phyloP scores from a whole-genome alignment of 805 yeast species.

The Metschnikowia noctiluminum region DNA sequence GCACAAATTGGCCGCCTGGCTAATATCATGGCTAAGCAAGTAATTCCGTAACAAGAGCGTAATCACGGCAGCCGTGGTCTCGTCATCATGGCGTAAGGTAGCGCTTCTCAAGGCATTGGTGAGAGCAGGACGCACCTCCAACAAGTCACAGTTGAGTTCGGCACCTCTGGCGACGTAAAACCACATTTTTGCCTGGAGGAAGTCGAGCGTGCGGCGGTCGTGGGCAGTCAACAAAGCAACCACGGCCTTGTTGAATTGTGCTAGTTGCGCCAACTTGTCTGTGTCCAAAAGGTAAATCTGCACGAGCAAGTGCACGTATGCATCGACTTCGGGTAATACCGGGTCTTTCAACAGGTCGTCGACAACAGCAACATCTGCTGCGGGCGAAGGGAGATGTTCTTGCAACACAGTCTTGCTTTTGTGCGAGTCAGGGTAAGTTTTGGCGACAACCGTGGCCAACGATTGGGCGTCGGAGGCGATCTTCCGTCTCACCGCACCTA shows the following conservation, averaged over 20 bases:
- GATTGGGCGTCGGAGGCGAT: conserved; percentile 45
- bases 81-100: conserved; percentile 86
- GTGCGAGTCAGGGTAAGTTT: conserved; percentile 52
- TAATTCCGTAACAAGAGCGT: conserved; percentile 84
- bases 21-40: conserved; percentile 71
- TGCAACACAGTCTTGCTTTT: conserved; percentile 36
- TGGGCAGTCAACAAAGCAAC: conserved; percentile 55
- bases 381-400: conserved; percentile 21
- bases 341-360: conserved; percentile 17
- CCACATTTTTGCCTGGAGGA: conserved; percentile 88
- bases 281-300: conserved; percentile 74
- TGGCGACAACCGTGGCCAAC: conserved; percentile 52
- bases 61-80: conserved; percentile 83
- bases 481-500: conserved; percentile 68
- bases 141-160: conserved; percentile 55
- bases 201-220: conserved; percentile 81
- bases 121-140: conserved; percentile 64
- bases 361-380: conserved; percentile 23
- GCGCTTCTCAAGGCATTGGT: conserved; percentile 80
- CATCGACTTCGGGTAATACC: conserved; percentile 73
- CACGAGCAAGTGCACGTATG: conserved; percentile 73
- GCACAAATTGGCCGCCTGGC: conserved; percentile 84
- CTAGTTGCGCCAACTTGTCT: conserved; percentile 46
- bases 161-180: conserved; percentile 74
- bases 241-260: conserved; percentile 50